Conservation (phyloP, 2,329 filamentous ascomycete genomes). For the Biscogniauxia mediterranea region DNA sequence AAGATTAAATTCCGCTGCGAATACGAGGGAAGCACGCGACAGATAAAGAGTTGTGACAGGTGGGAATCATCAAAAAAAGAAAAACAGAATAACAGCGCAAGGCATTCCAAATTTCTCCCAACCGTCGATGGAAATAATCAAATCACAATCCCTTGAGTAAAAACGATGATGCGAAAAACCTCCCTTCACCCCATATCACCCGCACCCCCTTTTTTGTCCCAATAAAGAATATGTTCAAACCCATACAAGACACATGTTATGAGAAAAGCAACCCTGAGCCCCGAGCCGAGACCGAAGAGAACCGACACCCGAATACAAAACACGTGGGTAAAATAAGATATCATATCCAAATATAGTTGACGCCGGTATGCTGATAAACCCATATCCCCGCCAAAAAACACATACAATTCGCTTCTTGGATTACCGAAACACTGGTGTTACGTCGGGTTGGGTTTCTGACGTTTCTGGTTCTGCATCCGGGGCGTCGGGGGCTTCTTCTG, state of each 20-base stretch:
- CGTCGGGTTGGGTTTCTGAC: constrained; percentile 46
- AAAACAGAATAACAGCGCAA: too few species aligned
- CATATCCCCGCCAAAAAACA: constrained; percentile 3
- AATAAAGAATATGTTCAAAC: neutral
- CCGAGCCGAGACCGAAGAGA: constrained; percentile 1
- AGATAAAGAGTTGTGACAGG: too few species aligned
- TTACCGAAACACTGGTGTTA: constrained; percentile 6
- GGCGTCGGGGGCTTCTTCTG: constrained; percentile 56
- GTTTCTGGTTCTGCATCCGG: constrained; percentile 55
- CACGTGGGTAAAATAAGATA: constrained; percentile 1
- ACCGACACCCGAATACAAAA: constrained; percentile 5
- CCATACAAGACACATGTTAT: neutral
- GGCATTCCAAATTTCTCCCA: too few species aligned
- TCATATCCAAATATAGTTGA: constrained; percentile 16
- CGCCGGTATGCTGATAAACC: constrained; percentile 25
- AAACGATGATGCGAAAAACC: too few species aligned
- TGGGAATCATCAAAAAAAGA: too few species aligned
- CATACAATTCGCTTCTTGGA: constrained; percentile 1
- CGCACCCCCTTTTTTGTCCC: neutral
- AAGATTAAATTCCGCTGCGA: too few species aligned
- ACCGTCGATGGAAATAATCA: too few species aligned
- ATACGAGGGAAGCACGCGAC: too few species aligned
- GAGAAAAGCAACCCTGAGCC: neutral
- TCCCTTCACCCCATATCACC: too few species aligned
- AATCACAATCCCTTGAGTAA: too few species aligned